Evolutionary conservation across 2,329 filamentous ascomycete genomes (phyloP).

Genomic region (Claviceps fusiformis): DNA sequence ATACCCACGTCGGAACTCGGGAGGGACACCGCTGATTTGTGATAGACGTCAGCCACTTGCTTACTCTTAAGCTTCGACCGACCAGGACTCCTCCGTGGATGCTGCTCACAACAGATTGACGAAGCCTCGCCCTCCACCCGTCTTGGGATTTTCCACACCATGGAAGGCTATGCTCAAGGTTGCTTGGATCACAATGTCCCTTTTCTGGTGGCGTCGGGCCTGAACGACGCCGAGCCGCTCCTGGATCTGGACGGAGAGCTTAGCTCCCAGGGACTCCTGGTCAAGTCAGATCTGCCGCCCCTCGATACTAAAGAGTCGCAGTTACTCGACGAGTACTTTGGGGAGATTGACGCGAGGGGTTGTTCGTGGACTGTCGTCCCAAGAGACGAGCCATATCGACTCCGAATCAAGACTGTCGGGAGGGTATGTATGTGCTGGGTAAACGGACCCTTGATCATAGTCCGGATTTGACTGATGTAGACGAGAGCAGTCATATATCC

Average conservation of each 20-base stretch:
- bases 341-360: slow-evolving; percentile 48
- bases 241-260: slow-evolving; percentile 35
- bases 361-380: slow-evolving; percentile 55
- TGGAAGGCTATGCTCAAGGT: slow-evolving; percentile 68
- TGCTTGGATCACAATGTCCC: slow-evolving; percentile 83
- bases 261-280: slow-evolving; percentile 42
- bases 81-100: slow-evolving; percentile 1
- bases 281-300: slow-evolving; percentile 58
- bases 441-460: neutral
- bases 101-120: slow-evolving; percentile 1
- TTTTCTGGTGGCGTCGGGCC: slow-evolving; percentile 67
- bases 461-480: slow-evolving; percentile 15
- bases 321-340: slow-evolving; percentile 51
- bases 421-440: slow-evolving; percentile 59
- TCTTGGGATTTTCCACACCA: slow-evolving; percentile 23
- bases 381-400: slow-evolving; percentile 38
- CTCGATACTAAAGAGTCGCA: slow-evolving; percentile 53
- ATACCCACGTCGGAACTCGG: neutral
- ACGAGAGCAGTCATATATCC: slow-evolving; percentile 33
- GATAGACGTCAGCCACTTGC: too few relatives aligned
- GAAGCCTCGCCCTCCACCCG: slow-evolving; percentile 6
- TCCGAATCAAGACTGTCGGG: slow-evolving; percentile 60
- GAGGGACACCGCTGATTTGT: neutral
- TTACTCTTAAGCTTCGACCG: slow-evolving; percentile 9
- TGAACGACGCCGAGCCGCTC: slow-evolving; percentile 33